Evolutionary conservation across 2,329 filamentous ascomycete genomes (phyloP).

Genomic region (Phaeosphaeria sp.): DNA sequence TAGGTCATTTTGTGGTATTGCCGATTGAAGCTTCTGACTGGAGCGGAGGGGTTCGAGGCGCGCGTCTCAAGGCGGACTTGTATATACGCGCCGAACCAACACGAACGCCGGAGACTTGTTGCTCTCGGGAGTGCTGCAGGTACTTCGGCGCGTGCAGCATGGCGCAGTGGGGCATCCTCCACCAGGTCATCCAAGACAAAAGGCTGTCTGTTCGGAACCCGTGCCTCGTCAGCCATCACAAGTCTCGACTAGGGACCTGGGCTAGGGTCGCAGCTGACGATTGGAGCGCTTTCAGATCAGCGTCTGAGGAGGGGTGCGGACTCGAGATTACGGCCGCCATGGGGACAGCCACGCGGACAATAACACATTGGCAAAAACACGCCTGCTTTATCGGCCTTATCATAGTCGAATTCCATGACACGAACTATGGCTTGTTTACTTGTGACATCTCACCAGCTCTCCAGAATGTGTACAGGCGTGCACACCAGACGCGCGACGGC

Average conservation of each 20-base stretch:
- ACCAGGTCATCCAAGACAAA: constrained; percentile 11
- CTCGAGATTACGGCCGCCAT: constrained; percentile 34
- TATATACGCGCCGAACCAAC: constrained; percentile 6
- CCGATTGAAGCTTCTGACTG: neutral
- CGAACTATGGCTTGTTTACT: constrained; percentile 20
- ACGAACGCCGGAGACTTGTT: constrained; percentile 7
- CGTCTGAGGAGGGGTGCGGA: constrained; percentile 27
- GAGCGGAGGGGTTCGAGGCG: constrained; percentile 2
- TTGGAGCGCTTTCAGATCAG: constrained; percentile 5
- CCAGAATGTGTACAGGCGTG: constrained; percentile 5
- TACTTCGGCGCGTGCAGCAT: constrained; percentile 9
- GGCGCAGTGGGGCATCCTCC: constrained; percentile 10
- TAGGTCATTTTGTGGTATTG: neutral
- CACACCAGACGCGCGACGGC: constrained; percentile 4
- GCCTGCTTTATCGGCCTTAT: constrained; percentile 12
- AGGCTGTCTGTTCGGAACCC: constrained; percentile 4
- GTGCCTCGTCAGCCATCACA: constrained; percentile 8
- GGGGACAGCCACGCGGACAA: constrained; percentile 27
- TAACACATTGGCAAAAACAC: constrained; percentile 24
- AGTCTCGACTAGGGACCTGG: constrained; percentile 6
- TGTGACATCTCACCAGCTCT: constrained; percentile 31
- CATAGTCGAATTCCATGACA: constrained; percentile 10
- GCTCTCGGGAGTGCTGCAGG: constrained; percentile 11
- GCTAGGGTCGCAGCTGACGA: constrained; percentile 15
- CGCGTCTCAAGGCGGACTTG: constrained; percentile 1